These are phyloP conservation scores for Globisporangium spiculum DNA, from an alignment of 352 stramenopile species.

Conservation along the genomic window DNA sequence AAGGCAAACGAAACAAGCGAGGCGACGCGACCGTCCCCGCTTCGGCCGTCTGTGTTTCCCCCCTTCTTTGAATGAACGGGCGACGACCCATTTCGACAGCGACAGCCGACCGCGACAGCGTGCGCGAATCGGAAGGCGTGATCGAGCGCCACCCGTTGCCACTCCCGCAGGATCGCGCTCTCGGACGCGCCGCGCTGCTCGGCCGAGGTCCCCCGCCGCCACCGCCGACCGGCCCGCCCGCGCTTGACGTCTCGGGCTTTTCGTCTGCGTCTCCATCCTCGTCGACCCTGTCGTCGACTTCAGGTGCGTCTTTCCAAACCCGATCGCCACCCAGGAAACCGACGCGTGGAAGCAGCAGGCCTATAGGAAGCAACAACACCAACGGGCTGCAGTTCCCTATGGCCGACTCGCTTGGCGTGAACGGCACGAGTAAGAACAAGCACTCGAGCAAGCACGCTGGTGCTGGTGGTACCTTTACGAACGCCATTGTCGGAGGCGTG, in stretches of 20 bases:
- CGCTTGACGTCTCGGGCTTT: not conserved
- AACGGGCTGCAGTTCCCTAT: conserved; percentile 16
- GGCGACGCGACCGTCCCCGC: not conserved
- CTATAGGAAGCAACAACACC: not conserved
- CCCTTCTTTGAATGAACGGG: not conserved
- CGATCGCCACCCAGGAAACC: conserved; percentile 5
- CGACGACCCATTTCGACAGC: conserved; percentile 4
- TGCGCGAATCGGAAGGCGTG: conserved; percentile 19
- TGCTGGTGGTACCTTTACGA: not conserved
- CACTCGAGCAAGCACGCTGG: not conserved
- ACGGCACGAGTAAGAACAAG: conserved; percentile 6
- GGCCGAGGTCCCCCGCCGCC: conserved; percentile 14
- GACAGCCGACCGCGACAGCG: conserved; percentile 14
- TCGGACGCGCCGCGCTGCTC: conserved; percentile 5
- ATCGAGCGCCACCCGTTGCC: conserved; percentile 18
- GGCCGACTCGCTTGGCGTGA: conserved; percentile 12
- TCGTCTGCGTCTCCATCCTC: conserved; percentile 12
- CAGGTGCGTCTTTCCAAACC: conserved; percentile 4
- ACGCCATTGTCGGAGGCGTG: not conserved
- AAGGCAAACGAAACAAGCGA: not conserved
- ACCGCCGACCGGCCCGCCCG: conserved; percentile 1
- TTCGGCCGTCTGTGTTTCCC: not conserved
- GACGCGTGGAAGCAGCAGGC: not conserved
- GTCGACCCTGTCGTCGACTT: not conserved
- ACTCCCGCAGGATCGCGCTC: conserved; percentile 7